These are phyloP conservation scores for Naganishia onofrii DNA, from an alignment of 768 basidiomycete genomes.

Conservation along the genomic window DNA sequence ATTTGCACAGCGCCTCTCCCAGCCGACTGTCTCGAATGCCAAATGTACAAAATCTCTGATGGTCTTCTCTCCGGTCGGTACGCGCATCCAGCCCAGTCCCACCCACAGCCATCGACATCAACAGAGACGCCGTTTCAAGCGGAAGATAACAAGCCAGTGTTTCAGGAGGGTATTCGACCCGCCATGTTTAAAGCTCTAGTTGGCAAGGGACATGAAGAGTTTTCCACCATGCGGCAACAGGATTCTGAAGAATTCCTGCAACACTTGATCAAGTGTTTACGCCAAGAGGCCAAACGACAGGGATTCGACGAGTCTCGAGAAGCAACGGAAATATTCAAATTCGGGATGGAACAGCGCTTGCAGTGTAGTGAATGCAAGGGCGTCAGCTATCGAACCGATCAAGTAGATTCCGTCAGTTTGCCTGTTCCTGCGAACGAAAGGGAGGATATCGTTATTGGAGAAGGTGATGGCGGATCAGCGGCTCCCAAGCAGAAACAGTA, in stretches of 20 bases:
- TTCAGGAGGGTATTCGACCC: conserved; percentile 82
- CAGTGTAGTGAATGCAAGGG: conserved; percentile 74
- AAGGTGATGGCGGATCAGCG: conserved; percentile 40
- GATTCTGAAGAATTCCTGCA: conserved; percentile 93
- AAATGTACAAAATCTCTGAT: conserved; percentile 87
- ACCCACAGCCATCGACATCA: conserved; percentile 36
- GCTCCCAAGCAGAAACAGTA: conserved; percentile 31
- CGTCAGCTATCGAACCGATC: conserved; percentile 78
- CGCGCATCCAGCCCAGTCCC: conserved; percentile 59
- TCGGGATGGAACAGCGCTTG: conserved; percentile 80
- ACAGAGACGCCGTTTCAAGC: conserved; percentile 11
- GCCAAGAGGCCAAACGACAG: conserved; percentile 59
- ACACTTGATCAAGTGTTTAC: conserved; percentile 70
- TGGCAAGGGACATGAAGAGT: conserved; percentile 89
- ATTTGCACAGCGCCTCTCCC: conserved; percentile 68
- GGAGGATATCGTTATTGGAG: conserved; percentile 63
- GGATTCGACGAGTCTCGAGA: conserved; percentile 54
- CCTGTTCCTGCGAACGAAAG: conserved; percentile 68
- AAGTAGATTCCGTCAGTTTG: conserved; percentile 72
- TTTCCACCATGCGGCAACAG: conserved; percentile 94
- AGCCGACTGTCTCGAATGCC: conserved; percentile 87
- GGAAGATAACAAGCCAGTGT: conserved; percentile 52
- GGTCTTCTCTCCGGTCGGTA: conserved; percentile 91
- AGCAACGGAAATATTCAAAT: conserved; percentile 73
- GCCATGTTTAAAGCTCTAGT: conserved; percentile 80